Conservation (phyloP, 1,284 basidiomycete species). For the Apiotrichum akiyoshidainum region DNA sequence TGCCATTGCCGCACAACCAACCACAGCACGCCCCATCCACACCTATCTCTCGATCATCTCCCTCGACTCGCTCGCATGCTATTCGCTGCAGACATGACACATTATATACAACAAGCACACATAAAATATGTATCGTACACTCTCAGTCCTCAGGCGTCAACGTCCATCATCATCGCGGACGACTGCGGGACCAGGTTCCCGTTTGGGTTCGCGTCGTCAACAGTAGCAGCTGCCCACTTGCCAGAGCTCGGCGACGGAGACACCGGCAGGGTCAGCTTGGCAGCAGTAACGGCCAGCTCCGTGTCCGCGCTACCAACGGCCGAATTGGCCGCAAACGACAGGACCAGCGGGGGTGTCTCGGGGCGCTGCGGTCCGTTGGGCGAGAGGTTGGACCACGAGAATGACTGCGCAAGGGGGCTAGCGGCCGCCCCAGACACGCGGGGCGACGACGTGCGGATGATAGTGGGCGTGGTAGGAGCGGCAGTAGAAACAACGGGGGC, state of each 20-base stretch:
- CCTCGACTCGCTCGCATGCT: neutral
- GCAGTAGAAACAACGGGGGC: neutral
- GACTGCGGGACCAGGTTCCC: too few species aligned
- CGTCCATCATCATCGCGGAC: neutral
- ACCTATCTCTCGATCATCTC: neutral
- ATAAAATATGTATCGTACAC: neutral
- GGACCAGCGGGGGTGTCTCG: neutral
- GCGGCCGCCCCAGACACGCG: constrained; percentile 2
- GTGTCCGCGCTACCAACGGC: neutral
- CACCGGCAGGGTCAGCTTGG: neutral
- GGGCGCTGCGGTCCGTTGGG: neutral
- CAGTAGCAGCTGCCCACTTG: neutral
- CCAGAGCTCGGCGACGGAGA: neutral
- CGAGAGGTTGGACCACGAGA: neutral
- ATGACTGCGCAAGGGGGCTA: neutral
- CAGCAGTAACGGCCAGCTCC: neutral
- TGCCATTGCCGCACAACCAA: neutral
- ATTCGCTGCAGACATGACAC: neutral
- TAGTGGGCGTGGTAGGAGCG: neutral
- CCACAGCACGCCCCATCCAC: neutral
- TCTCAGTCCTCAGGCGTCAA: neutral
- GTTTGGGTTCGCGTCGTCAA: neutral
- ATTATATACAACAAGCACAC: constrained; percentile 1
- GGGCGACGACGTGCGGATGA: neutral
- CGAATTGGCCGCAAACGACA: neutral